phyloP scores from a whole-genome alignment of 2,329 filamentous ascomycete species.

The Fusarium sp. region DNA sequence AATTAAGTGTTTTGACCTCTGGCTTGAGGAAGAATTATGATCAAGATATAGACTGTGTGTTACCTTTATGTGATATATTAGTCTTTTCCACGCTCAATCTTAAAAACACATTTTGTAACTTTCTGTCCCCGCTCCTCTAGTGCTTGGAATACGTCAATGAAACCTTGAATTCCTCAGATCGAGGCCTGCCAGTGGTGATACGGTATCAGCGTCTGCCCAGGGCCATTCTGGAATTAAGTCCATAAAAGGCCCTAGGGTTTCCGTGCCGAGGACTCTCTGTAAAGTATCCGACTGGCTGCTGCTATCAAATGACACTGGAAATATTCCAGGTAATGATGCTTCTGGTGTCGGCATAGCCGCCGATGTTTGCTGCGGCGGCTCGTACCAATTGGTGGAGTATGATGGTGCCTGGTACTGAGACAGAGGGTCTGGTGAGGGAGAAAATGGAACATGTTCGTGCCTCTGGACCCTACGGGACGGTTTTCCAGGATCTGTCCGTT shows the following conservation, averaged over 20 bases:
- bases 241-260: not conserved
- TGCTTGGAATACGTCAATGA: too few relatives aligned
- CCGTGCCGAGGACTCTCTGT: not conserved
- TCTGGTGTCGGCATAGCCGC: rapidly evolving
- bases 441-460: rapidly evolving
- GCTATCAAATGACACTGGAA: rapidly evolving
- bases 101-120: too few relatives aligned
- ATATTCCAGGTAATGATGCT: rapidly evolving
- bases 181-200: not conserved
- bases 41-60: too few relatives aligned
- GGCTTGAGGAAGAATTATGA: too few relatives aligned
- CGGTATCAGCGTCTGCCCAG: not conserved
- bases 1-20: too few relatives aligned
- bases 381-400: not conserved
- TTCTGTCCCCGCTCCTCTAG: too few relatives aligned
- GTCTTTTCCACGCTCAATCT: too few relatives aligned
- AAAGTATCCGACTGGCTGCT: not conserved
- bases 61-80: not conserved
- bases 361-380: not conserved
- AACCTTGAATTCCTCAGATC: not conserved
- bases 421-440: too few relatives aligned
- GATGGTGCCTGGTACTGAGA: too few relatives aligned
- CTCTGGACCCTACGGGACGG: rapidly evolving
- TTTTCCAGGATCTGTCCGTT: rapidly evolving
- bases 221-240: not conserved